Conservation (phyloP, 148 eudicot species). For the Nyssa sinensis region DNA sequence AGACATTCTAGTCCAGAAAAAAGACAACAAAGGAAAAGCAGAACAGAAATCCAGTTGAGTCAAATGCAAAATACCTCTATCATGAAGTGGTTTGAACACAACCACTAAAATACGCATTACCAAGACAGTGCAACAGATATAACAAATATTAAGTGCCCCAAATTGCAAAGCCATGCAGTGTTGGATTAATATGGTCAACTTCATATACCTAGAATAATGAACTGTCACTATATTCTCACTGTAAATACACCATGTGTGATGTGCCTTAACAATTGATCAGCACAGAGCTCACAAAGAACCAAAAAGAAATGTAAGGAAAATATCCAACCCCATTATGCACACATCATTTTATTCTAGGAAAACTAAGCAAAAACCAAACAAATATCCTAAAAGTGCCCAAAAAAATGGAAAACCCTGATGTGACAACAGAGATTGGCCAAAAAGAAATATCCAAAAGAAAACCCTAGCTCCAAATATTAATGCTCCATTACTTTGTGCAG, state of each 20-base stretch:
- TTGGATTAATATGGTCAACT: neutral
- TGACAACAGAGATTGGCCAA: neutral
- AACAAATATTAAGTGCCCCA: neutral
- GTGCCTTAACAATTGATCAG: neutral
- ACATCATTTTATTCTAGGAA: neutral
- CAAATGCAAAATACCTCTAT: neutral
- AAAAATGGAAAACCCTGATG: neutral
- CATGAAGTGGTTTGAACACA: neutral
- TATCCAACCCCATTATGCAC: neutral
- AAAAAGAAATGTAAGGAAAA: neutral
- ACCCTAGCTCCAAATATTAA: neutral
- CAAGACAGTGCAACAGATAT: neutral
- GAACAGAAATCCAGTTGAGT: neutral
- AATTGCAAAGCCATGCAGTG: neutral
- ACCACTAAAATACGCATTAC: neutral
- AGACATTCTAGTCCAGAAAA: neutral
- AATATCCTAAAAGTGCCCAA: too few species aligned
- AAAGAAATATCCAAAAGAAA: constrained; percentile 3
- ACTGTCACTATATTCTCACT: neutral
- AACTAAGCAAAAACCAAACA: constrained; percentile 1
- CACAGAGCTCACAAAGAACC: neutral
- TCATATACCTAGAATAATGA: neutral
- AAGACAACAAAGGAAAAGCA: neutral
- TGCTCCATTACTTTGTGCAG: neutral
- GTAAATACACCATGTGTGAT: neutral